Evolutionary conservation across 306 rosid species (phyloP).

Genomic region (Malus sylvestris): DNA sequence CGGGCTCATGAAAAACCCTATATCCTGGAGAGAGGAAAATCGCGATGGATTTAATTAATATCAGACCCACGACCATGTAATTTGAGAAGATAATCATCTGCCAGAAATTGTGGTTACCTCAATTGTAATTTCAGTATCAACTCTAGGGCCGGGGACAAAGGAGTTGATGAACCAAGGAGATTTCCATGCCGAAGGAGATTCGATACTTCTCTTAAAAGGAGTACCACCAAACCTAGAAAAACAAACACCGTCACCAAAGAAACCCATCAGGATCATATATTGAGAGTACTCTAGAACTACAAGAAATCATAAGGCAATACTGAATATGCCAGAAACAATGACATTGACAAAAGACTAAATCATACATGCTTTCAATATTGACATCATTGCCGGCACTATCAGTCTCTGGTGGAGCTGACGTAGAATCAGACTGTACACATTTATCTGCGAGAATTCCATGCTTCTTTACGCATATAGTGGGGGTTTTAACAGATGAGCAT

Average conservation of each 20-base stretch:
- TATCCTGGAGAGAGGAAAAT: slow-evolving; percentile 53
- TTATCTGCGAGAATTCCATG: slow-evolving; percentile 36
- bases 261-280: slow-evolving; percentile 6
- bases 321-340: not conserved
- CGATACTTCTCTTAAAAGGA: slow-evolving; percentile 81
- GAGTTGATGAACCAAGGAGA: slow-evolving; percentile 89
- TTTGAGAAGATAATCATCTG: not conserved
- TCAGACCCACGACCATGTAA: not conserved
- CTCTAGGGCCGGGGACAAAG: slow-evolving; percentile 60
- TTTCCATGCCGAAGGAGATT: slow-evolving; percentile 96
- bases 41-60: not conserved
- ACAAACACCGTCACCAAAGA: slow-evolving; percentile 28
- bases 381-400: slow-evolving; percentile 38
- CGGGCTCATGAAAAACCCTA: slow-evolving; percentile 78
- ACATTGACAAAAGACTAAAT: slow-evolving; percentile 8
- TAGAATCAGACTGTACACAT: slow-evolving; percentile 32
- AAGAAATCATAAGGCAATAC: not conserved
- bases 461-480: slow-evolving; percentile 40
- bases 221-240: slow-evolving; percentile 65
- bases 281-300: not conserved
- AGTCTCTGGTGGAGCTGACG: slow-evolving; percentile 37
- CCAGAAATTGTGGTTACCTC: slow-evolving; percentile 58
- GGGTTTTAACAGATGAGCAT: slow-evolving; percentile 37
- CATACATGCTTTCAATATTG: slow-evolving; percentile 65
- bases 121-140: slow-evolving; percentile 74